Evolutionary conservation across 202 grass and related monocot genomes (phyloP), one percentile per base, ranked within the genome.

Genomic region (Eragrostis tef): DNA sequence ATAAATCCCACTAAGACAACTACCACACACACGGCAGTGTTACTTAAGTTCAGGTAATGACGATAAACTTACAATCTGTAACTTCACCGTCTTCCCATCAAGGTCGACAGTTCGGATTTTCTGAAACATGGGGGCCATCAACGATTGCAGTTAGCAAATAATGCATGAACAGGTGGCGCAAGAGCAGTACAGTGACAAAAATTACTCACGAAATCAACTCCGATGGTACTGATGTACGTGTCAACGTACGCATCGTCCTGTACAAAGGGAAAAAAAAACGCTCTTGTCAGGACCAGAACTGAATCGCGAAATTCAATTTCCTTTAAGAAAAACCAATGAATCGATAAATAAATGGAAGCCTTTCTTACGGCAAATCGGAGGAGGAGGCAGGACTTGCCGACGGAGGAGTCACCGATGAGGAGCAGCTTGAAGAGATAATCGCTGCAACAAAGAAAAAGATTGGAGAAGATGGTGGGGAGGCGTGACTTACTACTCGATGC

Each of bases 371-470:
- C 89, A 51, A 97, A 97, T 46, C 94, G 89, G 67, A 97, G 81
- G 83, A 97, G 91, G 72, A 94, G 90, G 84, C 92, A 97, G 73
- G 92, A 97, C 74, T 97, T 97, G 56, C 94, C 94, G 48, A 94
- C 94, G 78, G 94, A 97, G 57, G 92, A 97, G 80, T 97, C 94
- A 10, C 94, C 92, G 90, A 97, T 97, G 88, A 97, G 87, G 70
- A 97, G 94, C 52, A 97, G 86, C 94, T 97, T 97, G 92, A 97
- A 97, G 67, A 97, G 94, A 74, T 94, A 97, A 90, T 97, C 94
- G 74, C 94, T 97, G 84, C 31, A 80, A 62, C 65, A 24, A 69
- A 64, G 42, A 78, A 51, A 44, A 73, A 66, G 29, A 75, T 12
- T n/a, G 27, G 49, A 81, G 12, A 44, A 24, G 79, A 20, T 2